A percentile compares a stretch with the other conserved stretches of the same genome.
phyloP scores from a whole-genome alignment of 1,284 basidiomycete species.

The Papiliotrema nemorosa region DNA sequence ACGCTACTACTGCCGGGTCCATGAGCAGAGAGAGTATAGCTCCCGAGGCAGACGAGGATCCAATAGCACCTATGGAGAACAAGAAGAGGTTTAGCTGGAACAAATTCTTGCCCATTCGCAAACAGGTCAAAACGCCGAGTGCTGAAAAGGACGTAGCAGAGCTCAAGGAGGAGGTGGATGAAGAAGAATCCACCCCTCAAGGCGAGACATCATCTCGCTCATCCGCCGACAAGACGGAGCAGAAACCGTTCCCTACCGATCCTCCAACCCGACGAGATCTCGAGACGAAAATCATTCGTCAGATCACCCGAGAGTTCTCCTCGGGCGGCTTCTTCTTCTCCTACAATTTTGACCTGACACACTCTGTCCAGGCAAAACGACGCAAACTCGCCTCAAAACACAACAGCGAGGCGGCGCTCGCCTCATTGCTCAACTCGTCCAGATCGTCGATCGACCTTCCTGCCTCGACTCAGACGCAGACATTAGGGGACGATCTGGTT shows the following conservation, averaged over 20 bases:
- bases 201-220: neutral
- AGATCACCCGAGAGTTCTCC: constrained; percentile 43
- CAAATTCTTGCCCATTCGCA: constrained; percentile 28
- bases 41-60: constrained; percentile 37
- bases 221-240: neutral
- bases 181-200: constrained; percentile 1
- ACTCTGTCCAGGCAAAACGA: constrained; percentile 52
- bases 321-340: constrained; percentile 51
- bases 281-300: constrained; percentile 47
- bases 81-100: constrained; percentile 28
- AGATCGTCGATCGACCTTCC: too few relatives aligned
- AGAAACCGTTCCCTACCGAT: constrained; percentile 19
- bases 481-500: constrained; percentile 32
- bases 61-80: constrained; percentile 4
- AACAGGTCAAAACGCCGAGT: constrained; percentile 2
- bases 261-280: constrained; percentile 43
- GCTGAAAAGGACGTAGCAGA: constrained; percentile 1
- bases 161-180: constrained; percentile 5
- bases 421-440: neutral
- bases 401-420: constrained; percentile 19
- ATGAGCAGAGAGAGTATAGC: constrained; percentile 8
- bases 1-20: constrained; percentile 5
- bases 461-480: neutral
- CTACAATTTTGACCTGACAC: constrained; percentile 54
- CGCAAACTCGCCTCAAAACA: constrained; percentile 29